Conservation (phyloP, 2,329 filamentous ascomycete genomes). For the Fusarium oligoseptatum region DNA sequence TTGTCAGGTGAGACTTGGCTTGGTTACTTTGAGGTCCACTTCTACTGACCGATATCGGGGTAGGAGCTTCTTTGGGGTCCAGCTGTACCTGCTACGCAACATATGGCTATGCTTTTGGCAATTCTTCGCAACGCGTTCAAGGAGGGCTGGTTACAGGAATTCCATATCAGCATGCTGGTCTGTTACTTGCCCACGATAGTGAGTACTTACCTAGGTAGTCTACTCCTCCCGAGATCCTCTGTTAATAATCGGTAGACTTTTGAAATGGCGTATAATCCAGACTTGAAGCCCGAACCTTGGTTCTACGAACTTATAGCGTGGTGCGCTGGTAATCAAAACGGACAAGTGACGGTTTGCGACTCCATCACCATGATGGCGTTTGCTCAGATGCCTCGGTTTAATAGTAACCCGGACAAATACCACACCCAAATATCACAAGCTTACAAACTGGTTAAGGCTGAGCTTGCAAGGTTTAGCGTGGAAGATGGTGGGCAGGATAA, state of each 20-base stretch:
- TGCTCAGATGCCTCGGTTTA: conserved; percentile 6
- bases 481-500: neutral
- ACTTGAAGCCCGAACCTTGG: neutral
- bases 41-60: neutral
- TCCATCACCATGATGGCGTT: neutral
- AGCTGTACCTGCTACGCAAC: neutral
- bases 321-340: neutral
- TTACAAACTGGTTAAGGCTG: neutral
- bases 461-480: neutral
- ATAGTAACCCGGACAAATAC: neutral
- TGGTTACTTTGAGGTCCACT: neutral
- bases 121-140: neutral
- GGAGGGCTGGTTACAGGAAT: neutral
- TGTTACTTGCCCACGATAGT: neutral
- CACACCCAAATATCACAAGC: neutral
- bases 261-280: neutral
- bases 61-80: conserved; percentile 1
- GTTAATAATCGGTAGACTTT: neutral
- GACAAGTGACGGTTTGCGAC: neutral
- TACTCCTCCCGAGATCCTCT: neutral
- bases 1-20: neutral
- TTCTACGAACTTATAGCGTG: neutral
- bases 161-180: neutral
- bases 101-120: neutral
- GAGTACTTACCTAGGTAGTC: neutral